These are phyloP conservation scores for Oldenlandia corymbosa DNA, from an alignment of 257 asterid species.

Conservation along the genomic window DNA sequence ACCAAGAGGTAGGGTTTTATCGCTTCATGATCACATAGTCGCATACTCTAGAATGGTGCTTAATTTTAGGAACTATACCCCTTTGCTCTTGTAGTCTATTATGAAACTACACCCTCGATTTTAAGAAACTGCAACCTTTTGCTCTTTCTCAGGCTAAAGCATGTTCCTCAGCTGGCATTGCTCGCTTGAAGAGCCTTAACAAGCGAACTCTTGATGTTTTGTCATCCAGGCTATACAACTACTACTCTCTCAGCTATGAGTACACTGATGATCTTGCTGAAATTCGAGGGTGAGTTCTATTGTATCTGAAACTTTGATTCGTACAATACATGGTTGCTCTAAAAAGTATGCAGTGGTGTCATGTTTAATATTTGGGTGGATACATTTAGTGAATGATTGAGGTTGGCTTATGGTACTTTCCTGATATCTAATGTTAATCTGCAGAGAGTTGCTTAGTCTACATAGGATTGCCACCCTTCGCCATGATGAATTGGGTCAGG, in stretches of 20 bases:
- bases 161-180: constrained; percentile 83
- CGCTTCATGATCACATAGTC: background rate
- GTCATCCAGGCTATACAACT: constrained; percentile 80
- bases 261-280: constrained; percentile 83
- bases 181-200: constrained; percentile 67
- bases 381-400: too few relatives aligned
- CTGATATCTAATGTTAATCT: constrained; percentile 18
- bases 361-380: background rate
- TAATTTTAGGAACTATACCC: background rate
- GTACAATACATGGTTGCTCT: background rate
- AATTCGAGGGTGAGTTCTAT: constrained; percentile 65
- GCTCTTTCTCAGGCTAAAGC: constrained; percentile 67
- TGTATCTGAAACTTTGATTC: background rate
- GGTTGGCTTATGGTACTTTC: background rate
- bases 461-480: constrained; percentile 91
- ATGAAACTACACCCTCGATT: too few relatives aligned
- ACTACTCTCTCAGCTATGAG: constrained; percentile 84
- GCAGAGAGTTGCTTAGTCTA: constrained; percentile 76
- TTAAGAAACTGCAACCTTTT: background rate
- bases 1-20: constrained; percentile 46
- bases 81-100: too few relatives aligned
- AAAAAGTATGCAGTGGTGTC: background rate
- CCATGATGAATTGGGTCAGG: constrained; percentile 97
- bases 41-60: background rate
- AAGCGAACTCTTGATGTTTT: constrained; percentile 78